Conservation (phyloP, 2,329 filamentous ascomycete genomes). For the Colletotrichum lini region DNA sequence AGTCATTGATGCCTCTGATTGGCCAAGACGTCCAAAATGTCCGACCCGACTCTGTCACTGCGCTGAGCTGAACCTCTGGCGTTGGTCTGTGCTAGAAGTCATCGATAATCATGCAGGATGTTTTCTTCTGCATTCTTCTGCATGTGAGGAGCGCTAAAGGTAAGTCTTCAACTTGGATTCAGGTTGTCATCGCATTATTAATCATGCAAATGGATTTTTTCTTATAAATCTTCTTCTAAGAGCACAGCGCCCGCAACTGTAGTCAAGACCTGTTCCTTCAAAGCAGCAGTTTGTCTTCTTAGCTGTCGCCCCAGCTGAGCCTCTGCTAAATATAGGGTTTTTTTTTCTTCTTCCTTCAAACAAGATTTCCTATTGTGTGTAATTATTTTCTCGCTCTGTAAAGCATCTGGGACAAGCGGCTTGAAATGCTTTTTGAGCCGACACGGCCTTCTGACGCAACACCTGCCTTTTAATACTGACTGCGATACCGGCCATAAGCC, state of each 20-base stretch:
- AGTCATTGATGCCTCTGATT: constrained; percentile 35
- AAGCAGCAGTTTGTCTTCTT: no score
- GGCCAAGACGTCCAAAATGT: constrained; percentile 6
- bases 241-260: no score
- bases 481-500: not conserved
- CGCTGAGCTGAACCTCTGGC: no score
- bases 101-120: constrained; percentile 13
- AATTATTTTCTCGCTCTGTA: not conserved
- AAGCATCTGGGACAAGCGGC: constrained; percentile 2
- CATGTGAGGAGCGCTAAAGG: no score
- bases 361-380: not conserved
- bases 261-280: no score
- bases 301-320: not conserved
- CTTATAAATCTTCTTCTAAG: no score
- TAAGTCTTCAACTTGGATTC: no score
- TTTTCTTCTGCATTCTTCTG: no score
- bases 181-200: no score
- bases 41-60: constrained; percentile 6
- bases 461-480: not conserved
- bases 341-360: not conserved
- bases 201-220: no score
- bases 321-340: not conserved
- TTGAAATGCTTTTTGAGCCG: constrained; percentile 5
- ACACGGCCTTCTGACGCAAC: not conserved
- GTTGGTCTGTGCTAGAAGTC: not conserved